Evolutionary conservation across 768 basidiomycete genomes (phyloP).

Genomic region (Amanita rubescens): DNA sequence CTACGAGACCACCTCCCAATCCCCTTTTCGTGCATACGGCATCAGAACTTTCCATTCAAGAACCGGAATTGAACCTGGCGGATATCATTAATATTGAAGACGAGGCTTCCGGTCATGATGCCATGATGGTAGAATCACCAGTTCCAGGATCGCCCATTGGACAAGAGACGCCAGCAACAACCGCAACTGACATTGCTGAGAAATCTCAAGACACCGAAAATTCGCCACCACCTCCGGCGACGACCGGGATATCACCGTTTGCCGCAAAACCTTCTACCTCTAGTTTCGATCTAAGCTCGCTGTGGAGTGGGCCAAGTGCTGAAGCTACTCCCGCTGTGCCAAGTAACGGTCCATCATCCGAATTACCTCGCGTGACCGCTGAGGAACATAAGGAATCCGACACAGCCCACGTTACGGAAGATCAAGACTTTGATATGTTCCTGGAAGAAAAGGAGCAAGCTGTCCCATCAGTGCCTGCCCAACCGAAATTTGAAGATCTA

Average conservation of each 20-base stretch:
- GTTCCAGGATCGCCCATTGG: slow-evolving; percentile 12
- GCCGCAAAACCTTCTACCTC: slow-evolving; percentile 23
- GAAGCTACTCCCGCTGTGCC: slow-evolving; percentile 14
- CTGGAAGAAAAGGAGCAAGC: slow-evolving; percentile 35
- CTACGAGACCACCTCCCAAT: slow-evolving; percentile 9
- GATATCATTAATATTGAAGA: slow-evolving; percentile 78
- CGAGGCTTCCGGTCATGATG: slow-evolving; percentile 35
- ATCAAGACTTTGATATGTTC: slow-evolving; percentile 85
- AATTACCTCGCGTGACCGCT: slow-evolving; percentile 19
- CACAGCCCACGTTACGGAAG: slow-evolving; percentile 41
- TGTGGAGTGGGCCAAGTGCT: slow-evolving; percentile 57
- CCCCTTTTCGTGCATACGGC: slow-evolving; percentile 26
- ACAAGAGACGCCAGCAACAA: background rate
- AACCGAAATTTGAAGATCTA: slow-evolving; percentile 45
- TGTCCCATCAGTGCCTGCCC: slow-evolving; percentile 32
- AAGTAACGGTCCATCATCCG: slow-evolving; percentile 10
- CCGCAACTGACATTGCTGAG: slow-evolving; percentile 5
- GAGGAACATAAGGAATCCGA: slow-evolving; percentile 35
- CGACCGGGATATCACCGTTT: slow-evolving; percentile 43
- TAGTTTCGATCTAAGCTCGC: slow-evolving; percentile 57
- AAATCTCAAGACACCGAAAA: slow-evolving; percentile 11
- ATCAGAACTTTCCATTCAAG: slow-evolving; percentile 33
- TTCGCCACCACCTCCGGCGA: slow-evolving; percentile 15
- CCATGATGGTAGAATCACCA: slow-evolving; percentile 15
- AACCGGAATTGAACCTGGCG: slow-evolving; percentile 64